phyloP scores from a whole-genome alignment of 2,329 filamentous ascomycete species.

The Colletotrichum acutatum region DNA sequence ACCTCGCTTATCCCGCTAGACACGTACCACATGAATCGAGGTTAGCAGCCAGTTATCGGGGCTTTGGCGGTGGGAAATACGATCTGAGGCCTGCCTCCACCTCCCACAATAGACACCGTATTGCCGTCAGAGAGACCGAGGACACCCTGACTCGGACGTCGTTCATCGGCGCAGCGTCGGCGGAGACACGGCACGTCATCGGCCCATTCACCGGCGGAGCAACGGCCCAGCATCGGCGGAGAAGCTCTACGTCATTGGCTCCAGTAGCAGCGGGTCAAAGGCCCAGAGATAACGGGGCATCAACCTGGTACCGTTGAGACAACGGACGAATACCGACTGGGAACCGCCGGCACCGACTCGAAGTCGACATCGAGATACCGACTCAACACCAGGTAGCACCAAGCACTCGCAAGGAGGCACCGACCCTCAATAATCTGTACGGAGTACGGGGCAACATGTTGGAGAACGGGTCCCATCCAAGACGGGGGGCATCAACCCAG shows the following conservation, averaged over 20 bases:
- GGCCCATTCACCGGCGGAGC: slow-evolving; percentile 30
- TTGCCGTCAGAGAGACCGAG: background rate
- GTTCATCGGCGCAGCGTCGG: slow-evolving; percentile 27
- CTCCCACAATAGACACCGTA: background rate
- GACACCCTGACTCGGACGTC: slow-evolving; percentile 30
- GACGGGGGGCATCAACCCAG: slow-evolving; percentile 29
- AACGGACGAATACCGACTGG: slow-evolving; percentile 32
- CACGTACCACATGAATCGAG: background rate
- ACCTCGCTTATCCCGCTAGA: background rate
- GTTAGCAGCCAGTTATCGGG: background rate
- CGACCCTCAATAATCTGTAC: background rate
- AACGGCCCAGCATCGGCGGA: slow-evolving; percentile 31
- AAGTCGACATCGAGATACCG: slow-evolving; percentile 18
- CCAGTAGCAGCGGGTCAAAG: slow-evolving; percentile 26
- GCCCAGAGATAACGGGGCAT: slow-evolving; percentile 32
- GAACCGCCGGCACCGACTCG: slow-evolving; percentile 31
- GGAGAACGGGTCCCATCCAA: slow-evolving; percentile 12
- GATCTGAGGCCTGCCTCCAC: background rate
- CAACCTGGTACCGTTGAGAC: slow-evolving; percentile 32
- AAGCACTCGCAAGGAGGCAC: background rate
- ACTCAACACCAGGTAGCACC: slow-evolving; percentile 21
- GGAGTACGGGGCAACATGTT: slow-evolving; percentile 7
- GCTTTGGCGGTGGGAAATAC: background rate
- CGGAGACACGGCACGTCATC: slow-evolving; percentile 35
- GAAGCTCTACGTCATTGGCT: slow-evolving; percentile 32